phyloP scores from a whole-genome alignment of 495 filamentous ascomycete genomes.

The Talaromyces borbonicus region DNA sequence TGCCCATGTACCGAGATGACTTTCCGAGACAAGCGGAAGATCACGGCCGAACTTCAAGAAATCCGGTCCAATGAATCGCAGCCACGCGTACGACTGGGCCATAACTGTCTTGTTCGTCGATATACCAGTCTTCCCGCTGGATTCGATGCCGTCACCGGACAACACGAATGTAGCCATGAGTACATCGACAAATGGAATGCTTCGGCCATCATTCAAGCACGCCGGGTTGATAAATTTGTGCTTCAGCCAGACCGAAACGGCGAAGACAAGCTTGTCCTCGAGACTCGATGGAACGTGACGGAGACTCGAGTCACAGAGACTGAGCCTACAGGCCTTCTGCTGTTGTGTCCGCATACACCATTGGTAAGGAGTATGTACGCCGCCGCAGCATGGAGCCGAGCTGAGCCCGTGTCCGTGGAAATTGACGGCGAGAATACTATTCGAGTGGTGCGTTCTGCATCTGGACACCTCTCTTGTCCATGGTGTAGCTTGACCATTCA shows the following conservation, averaged over 20 bases:
- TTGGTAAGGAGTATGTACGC: too few species aligned
- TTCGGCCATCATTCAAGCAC: neutral
- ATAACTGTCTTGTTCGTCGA: too few species aligned
- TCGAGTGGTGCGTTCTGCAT: neutral
- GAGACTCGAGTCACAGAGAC: too few species aligned
- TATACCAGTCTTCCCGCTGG: neutral
- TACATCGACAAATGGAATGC: neutral
- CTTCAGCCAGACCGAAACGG: conserved; percentile 35
- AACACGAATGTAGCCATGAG: neutral
- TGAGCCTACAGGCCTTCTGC: too few species aligned
- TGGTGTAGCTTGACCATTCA: neutral
- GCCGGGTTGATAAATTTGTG: neutral
- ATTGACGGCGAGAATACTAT: neutral
- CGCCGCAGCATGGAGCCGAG: too few species aligned
- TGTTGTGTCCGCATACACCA: too few species aligned
- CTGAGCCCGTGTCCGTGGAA: too few species aligned
- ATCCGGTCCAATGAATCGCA: neutral
- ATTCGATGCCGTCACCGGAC: neutral
- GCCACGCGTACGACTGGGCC: too few species aligned
- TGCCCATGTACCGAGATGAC: neutral
- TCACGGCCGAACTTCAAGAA: neutral
- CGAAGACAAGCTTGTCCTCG: conserved; percentile 2
- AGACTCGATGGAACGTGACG: too few species aligned
- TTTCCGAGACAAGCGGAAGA: neutral
- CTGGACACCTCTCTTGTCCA: neutral